Evolutionary conservation across 2,329 filamentous ascomycete species (phyloP), one percentile per base, ranked within the genome.

Genomic region (Periconia sp.): DNA sequence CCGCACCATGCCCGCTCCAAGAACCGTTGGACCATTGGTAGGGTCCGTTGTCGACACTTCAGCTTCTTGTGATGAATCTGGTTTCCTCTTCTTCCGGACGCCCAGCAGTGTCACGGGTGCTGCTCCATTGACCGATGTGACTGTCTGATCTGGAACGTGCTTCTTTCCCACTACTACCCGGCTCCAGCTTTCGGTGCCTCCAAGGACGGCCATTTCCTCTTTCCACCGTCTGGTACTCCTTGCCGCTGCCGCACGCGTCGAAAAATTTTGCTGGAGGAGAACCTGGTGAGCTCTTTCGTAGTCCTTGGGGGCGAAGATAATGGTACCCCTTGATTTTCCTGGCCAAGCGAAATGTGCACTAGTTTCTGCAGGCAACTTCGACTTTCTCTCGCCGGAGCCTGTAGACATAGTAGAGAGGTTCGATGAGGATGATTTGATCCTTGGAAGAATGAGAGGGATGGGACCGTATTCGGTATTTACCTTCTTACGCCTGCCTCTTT

Each of bases 261-360:
- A 77, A 66, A 94, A 94, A 65, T 91, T 87, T 0, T 91, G 79
- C 44, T 86, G 82, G 4, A 92, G 77, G 0, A 94, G 74, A 8
- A 89, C 71, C 54, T 90, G 87, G 15, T 83, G 77, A 7, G 84
- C 81, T 9, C 86, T 81, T 50, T 84, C 83, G 69, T 90, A 91
- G 35, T 80, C 78, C 18, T 75, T 72, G 16, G 86, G 82, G 10
- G 81, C 78, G 3, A 91, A 77, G 9, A 89, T 75, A 13, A 82
- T 75, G 35, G 82, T 77, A 1, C 86, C 87, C 11, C 86, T 77
- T 3, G 83, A 84, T 16, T 77, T 71, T 0, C 71, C 56, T 0
- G 83, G 83, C 87, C 87, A 90, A 40, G 71, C 74, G 61, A 87
- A 90, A 61, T 88, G 85, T 0, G 79, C 72, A 0, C 83, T 87